These are phyloP conservation scores for Apostasia shenzhenica DNA, from an alignment of 106 monocot genomes.

Conservation along the genomic window DNA sequence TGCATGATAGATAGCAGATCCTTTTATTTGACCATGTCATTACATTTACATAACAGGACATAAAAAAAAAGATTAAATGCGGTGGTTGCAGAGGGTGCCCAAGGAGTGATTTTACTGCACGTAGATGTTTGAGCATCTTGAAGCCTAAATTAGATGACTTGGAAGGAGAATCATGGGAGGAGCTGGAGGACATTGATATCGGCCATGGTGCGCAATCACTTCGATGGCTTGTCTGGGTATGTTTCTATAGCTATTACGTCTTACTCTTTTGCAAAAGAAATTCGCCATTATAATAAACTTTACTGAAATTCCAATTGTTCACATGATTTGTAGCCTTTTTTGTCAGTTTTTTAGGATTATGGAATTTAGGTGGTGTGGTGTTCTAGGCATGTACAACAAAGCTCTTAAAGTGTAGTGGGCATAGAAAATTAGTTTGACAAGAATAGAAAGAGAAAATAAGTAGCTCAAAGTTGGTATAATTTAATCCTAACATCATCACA, in stretches of 20 bases:
- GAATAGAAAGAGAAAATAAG: too few relatives aligned
- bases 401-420: too few relatives aligned
- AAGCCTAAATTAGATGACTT: conserved; percentile 63
- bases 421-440: too few relatives aligned
- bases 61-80: conserved; percentile 43
- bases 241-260: neutral
- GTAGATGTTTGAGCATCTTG: conserved; percentile 61
- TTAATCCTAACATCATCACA: too few relatives aligned
- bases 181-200: conserved; percentile 59
- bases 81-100: conserved; percentile 90
- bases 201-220: conserved; percentile 61
- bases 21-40: conserved; percentile 29
- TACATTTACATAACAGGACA: conserved; percentile 42
- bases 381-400: too few relatives aligned
- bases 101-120: conserved; percentile 67
- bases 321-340: too few relatives aligned
- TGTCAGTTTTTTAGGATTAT: too few relatives aligned
- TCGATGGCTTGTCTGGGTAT: conserved; percentile 95
- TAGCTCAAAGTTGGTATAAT: too few relatives aligned
- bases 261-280: too few relatives aligned
- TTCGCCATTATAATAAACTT: too few relatives aligned
- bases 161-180: conserved; percentile 98
- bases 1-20: conserved; percentile 1
- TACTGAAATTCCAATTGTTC: too few relatives aligned
- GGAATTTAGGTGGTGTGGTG: too few relatives aligned